Base-by-base conservation (phyloP, 208 protist genomes). In the Crithidia sp. region DNA sequence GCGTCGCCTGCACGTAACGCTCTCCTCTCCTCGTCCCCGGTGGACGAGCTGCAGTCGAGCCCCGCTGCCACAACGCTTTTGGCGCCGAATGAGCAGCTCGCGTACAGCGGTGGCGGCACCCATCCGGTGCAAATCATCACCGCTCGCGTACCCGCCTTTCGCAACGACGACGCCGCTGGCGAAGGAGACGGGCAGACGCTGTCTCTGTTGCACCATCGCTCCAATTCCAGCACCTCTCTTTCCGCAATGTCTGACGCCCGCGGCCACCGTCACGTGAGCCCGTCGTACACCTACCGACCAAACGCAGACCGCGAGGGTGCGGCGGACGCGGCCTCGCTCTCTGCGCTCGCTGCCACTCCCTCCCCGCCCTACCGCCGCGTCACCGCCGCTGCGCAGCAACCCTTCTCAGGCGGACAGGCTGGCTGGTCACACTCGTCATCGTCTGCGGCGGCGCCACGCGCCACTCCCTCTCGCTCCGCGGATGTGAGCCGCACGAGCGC, bases 131-230 rank as follows among this genome's bases (percentile, higher is more conserved):
- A 79, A 44, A 55, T 79, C 49, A 52, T 75, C 55, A 70, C 58
- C 4, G 66, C 71, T 13, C 58, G 69, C 28, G 47, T 77, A 60
- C 62, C 68, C 13, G 52, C 79, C 14, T 68, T 83, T 67, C 62
- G 71, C 63, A 74, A 83, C 79, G 68, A 79, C 36, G 68, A 83
- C 60, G 41, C 68, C 47, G 41, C 55, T 45, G 7, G 52, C 41
- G 67, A 61, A 47, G 41, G 56, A 37, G 5, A 14, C 52, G 47
- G 17, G 0, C 50, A 53, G 13, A 59, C 39, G 2, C 6, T 0
- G 4, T 55, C 8, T 17, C n/a, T 54, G 0, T 14, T 4, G 28
- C 67, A 73, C 41, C 65, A 50, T 4, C 52, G 53, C 43, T 19
- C 53, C 12, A 16, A 12, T 7, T 17, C 40, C 0, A 16, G 10